phyloP scores from a whole-genome alignment of 2,329 filamentous ascomycete genomes.

The Sporothrix curviconia region DNA sequence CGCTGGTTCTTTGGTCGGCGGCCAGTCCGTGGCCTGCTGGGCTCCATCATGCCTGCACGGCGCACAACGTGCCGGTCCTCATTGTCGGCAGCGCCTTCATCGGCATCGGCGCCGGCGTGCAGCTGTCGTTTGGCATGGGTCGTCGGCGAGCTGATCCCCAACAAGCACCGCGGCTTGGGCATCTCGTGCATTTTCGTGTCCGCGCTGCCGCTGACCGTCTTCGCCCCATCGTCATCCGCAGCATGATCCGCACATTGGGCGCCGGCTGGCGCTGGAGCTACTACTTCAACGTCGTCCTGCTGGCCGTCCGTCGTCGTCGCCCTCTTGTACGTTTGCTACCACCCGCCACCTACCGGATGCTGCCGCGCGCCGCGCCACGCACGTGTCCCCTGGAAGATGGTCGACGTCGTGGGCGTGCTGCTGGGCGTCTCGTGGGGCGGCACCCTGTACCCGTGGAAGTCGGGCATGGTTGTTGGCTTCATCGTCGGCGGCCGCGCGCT shows the following conservation, averaged over 20 bases:
- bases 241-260: constrained; percentile 35
- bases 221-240: constrained; percentile 40
- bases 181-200: constrained; percentile 33
- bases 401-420: constrained; percentile 41
- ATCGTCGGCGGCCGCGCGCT: constrained; percentile 32
- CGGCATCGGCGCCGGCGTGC: constrained; percentile 34
- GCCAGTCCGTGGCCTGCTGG: constrained; percentile 30
- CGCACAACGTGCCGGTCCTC: constrained; percentile 29
- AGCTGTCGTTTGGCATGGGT: constrained; percentile 37
- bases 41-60: constrained; percentile 15
- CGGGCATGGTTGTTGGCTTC: constrained; percentile 30
- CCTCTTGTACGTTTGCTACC: constrained; percentile 39
- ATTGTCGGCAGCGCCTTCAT: constrained; percentile 33
- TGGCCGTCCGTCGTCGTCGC: constrained; percentile 31
- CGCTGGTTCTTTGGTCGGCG: constrained; percentile 34
- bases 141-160: constrained; percentile 38
- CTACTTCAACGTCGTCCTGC: constrained; percentile 40
- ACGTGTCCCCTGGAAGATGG: constrained; percentile 26
- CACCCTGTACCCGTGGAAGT: constrained; percentile 35
- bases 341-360: constrained; percentile 40
- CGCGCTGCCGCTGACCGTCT: constrained; percentile 34
- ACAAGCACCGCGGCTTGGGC: constrained; percentile 32
- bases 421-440: constrained; percentile 40
- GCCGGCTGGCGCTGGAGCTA: constrained; percentile 44
- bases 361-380: constrained; percentile 33